phyloP scores from a whole-genome alignment of 805 yeast species.

The Yamadazyma sp. region DNA sequence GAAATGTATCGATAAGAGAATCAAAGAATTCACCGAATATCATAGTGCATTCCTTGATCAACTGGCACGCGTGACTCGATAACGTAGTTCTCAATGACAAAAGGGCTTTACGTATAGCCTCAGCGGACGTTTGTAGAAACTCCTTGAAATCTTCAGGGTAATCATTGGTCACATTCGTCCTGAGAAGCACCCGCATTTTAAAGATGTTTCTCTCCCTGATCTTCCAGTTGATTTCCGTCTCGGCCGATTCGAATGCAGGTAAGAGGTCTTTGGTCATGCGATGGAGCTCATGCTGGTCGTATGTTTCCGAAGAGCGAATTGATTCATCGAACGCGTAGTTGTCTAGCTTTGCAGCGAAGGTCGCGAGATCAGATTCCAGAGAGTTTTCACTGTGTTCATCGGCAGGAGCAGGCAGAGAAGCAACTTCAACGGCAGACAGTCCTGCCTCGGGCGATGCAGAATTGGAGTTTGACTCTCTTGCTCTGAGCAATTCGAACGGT shows the following conservation, averaged over 20 bases:
- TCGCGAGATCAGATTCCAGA: slow-evolving; percentile 2
- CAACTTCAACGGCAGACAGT: too few species aligned
- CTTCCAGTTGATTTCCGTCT: slow-evolving; percentile 88
- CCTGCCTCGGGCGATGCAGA: too few species aligned
- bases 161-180: slow-evolving; percentile 49
- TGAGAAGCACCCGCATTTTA: slow-evolving; percentile 55
- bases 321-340: slow-evolving; percentile 42
- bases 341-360: slow-evolving; percentile 10
- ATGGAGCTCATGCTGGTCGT: slow-evolving; percentile 21
- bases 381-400: too few species aligned
- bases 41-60: slow-evolving; percentile 66
- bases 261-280: slow-evolving; percentile 13
- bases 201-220: slow-evolving; percentile 62
- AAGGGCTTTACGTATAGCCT: slow-evolving; percentile 64
- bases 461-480: neutral
- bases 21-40: slow-evolving; percentile 42
- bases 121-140: slow-evolving; percentile 33
- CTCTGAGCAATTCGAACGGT: slow-evolving; percentile 1
- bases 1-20: slow-evolving; percentile 48
- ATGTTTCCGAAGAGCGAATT: slow-evolving; percentile 29
- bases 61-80: slow-evolving; percentile 69
- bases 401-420: too few species aligned
- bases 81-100: slow-evolving; percentile 82
- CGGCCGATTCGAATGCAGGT: slow-evolving; percentile 61
- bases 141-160: slow-evolving; percentile 40